Conservation (phyloP, 371 early-diverging fungal species). For the Mucor ambiguus region DNA sequence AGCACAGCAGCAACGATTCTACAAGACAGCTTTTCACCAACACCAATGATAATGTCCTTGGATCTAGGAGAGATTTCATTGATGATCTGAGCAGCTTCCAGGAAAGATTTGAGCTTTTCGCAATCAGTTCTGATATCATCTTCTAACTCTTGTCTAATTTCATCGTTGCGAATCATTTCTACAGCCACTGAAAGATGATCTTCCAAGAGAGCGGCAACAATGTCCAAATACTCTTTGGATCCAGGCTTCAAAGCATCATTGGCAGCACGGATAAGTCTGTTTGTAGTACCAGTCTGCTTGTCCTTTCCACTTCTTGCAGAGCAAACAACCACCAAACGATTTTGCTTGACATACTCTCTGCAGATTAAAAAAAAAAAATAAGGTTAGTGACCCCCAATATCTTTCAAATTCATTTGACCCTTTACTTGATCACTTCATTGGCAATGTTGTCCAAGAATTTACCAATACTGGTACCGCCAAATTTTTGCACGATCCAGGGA, state of each 20-base stretch:
- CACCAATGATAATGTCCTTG: conserved; percentile 92
- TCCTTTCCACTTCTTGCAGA: conserved; percentile 81
- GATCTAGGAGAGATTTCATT: conserved; percentile 96
- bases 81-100: conserved; percentile 94
- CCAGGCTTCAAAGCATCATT: conserved; percentile 70
- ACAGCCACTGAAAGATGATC: conserved; percentile 80
- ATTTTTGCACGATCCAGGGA: conserved; percentile 83
- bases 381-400: background rate
- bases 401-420: background rate
- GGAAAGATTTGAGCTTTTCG: conserved; percentile 73
- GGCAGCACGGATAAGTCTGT: conserved; percentile 71
- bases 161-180: conserved; percentile 56
- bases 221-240: conserved; percentile 64
- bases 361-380: background rate
- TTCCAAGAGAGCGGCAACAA: conserved; percentile 78
- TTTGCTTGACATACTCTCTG: conserved; percentile 59
- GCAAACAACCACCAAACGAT: conserved; percentile 80
- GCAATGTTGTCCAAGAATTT: conserved; percentile 72
- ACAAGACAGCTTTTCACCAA: conserved; percentile 94
- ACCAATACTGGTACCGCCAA: conserved; percentile 89
- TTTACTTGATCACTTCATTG: conserved; percentile 61
- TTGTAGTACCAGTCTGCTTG: conserved; percentile 80
- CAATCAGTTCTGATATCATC: conserved; percentile 76
- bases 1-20: conserved; percentile 86
- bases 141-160: conserved; percentile 57